Conservation (phyloP, 1,284 basidiomycete genomes). For the Boletus semigastroideus region DNA sequence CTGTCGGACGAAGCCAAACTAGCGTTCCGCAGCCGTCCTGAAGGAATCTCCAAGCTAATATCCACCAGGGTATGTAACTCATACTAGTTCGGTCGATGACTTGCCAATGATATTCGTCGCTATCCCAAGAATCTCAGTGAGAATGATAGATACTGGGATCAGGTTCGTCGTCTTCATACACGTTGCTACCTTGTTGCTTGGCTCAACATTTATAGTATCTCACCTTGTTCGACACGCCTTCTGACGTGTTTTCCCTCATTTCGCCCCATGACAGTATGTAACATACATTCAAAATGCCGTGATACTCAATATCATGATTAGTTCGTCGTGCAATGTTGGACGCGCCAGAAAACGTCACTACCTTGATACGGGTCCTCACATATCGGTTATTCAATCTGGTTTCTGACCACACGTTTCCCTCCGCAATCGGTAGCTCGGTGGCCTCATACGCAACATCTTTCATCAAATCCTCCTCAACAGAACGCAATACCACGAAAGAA, state of each 20-base stretch:
- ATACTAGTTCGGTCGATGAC: neutral
- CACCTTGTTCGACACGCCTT: slow-evolving; percentile 79
- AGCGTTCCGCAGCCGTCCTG: slow-evolving; percentile 78
- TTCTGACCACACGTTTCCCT: slow-evolving; percentile 81
- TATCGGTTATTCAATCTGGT: slow-evolving; percentile 78
- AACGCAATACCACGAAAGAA: slow-evolving; percentile 75
- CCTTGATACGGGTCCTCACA: slow-evolving; percentile 75
- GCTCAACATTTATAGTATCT: slow-evolving; percentile 59
- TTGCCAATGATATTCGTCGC: slow-evolving; percentile 10
- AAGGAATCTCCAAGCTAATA: slow-evolving; percentile 75
- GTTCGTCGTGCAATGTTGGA: slow-evolving; percentile 80
- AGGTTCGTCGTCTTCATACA: slow-evolving; percentile 46
- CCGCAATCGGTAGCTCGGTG: slow-evolving; percentile 49
- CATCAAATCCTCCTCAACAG: slow-evolving; percentile 54
- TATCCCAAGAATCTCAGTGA: slow-evolving; percentile 63
- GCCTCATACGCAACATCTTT: slow-evolving; percentile 68
- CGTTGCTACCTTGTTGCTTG: slow-evolving; percentile 2
- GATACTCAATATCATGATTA: slow-evolving; percentile 30
- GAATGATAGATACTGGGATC: slow-evolving; percentile 81
- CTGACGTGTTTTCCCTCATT: slow-evolving; percentile 87
- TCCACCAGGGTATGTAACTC: slow-evolving; percentile 54
- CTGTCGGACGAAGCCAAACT: slow-evolving; percentile 86
- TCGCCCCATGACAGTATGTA: slow-evolving; percentile 79
- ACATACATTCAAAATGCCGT: slow-evolving; percentile 38
- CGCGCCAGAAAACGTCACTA: slow-evolving; percentile 82